Evolutionary conservation across 1,284 basidiomycete species (phyloP), one percentile per base, ranked within the genome.

Genomic region (Fomitopsis schrenkii): DNA sequence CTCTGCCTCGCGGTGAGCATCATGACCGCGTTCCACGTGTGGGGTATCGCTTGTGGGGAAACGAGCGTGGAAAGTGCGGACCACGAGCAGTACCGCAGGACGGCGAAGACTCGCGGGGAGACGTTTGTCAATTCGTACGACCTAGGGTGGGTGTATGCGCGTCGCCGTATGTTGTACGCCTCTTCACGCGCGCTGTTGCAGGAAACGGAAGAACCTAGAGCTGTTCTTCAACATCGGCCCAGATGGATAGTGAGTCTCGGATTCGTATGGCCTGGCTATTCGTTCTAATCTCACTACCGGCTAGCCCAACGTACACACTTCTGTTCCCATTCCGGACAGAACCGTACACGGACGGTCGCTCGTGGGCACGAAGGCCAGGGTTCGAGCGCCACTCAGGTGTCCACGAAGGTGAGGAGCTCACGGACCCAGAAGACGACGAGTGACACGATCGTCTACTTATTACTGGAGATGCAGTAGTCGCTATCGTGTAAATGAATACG

Each of bases 21-120:
- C 46, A 94, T 98, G 86, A 77, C 87, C 0, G 71, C 76, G 0
- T 98, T 91, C 83, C 95, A 98, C 69, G 60, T 98, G 1, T 89
- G 85, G 77, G 81, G 90, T 63, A 77, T 97, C 8, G 75, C 83
- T 0, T 75, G 79, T n/a, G 95, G 89, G 0, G 95, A 98, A 73
- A 98, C 95, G 0, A 87, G 90, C 0, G 96, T 98, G 15, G 97
- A 99, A 75, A 82, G 82, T 3, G 93, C 95, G 67, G 97, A 99
- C 70, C 87, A 96, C 71, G 86, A 86, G 9, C 82, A 90, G 48
- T 97, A 98, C 70, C 79, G 84, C 1, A 83, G 80, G 63, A 75
- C 86, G 40, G 94, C 95, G 0, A 83, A 84, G 64, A 76, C 79
- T 15, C 81, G 93, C 41, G 88, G 88, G 42, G 85, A 94, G 87